A percentile compares a stretch with the other conserved stretches of the same genome.
Conservation (phyloP, 2,329 filamentous ascomycete genomes). For the Grosmannia huntii region DNA sequence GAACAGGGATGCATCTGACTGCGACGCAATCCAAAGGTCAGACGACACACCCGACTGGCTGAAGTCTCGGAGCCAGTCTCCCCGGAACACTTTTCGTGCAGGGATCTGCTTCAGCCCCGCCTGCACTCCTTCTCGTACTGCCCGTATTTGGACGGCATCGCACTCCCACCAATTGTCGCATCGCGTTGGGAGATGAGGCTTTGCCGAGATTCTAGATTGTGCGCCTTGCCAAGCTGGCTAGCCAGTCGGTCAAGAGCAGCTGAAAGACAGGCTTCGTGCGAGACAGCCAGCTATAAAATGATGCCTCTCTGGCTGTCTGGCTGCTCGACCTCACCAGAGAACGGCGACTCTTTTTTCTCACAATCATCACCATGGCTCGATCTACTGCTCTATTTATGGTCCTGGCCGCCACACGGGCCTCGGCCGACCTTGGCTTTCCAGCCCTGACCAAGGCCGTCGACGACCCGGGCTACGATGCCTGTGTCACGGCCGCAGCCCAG, state of each 20-base stretch:
- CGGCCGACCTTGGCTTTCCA: background rate
- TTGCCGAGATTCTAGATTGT: background rate
- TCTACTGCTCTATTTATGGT: background rate
- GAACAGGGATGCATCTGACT: too few species aligned
- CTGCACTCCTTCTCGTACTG: background rate
- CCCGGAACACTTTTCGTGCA: too few species aligned
- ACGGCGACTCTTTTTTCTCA: background rate
- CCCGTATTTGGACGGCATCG: background rate
- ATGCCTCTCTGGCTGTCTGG: background rate
- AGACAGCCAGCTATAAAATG: background rate
- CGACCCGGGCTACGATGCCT: constrained; percentile 4
- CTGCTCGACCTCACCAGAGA: background rate
- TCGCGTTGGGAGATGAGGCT: too few species aligned
- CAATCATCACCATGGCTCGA: background rate
- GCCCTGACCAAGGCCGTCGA: background rate
- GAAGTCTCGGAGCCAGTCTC: too few species aligned
- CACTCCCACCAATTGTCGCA: background rate
- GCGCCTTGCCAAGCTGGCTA: background rate
- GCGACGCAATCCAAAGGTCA: too few species aligned
- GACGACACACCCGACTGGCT: too few species aligned
- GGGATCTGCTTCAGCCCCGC: background rate
- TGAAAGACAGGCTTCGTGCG: background rate
- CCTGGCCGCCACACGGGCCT: background rate
- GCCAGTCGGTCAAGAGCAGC: background rate
- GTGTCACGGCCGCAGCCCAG: constrained; percentile 9